Evolutionary conservation across 495 filamentous ascomycete genomes (phyloP).

Genomic region (Talaromyces thailandensis): DNA sequence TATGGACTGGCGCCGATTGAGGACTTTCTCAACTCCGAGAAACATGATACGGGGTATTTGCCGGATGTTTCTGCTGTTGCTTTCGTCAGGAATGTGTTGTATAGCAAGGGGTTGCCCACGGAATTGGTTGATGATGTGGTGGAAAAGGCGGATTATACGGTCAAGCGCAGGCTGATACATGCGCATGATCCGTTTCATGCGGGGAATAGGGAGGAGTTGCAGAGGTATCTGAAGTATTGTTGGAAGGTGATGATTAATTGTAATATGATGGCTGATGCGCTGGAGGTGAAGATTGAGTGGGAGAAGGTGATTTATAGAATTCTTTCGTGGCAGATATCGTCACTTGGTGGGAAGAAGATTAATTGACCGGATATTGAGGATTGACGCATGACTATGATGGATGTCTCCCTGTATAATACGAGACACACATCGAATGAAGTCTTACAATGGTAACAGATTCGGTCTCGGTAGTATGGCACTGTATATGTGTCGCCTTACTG

Average conservation of each 20-base stretch:
- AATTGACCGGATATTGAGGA: neutral
- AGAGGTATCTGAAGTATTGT: neutral
- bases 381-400: neutral
- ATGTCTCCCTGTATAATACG: neutral
- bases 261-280: neutral
- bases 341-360: neutral
- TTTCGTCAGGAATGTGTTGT: neutral
- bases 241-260: neutral
- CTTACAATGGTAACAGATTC: too few relatives aligned
- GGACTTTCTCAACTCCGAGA: constrained; percentile 4
- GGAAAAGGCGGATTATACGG: constrained; percentile 8
- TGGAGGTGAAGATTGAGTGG: neutral
- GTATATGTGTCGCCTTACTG: neutral
- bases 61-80: neutral
- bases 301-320: neutral
- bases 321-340: neutral
- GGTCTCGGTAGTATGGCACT: too few relatives aligned
- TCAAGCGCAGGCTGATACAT: neutral
- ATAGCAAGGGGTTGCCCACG: constrained; percentile 7
- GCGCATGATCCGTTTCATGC: neutral
- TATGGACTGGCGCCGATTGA: constrained; percentile 8
- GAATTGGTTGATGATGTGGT: constrained; percentile 14
- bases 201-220: neutral
- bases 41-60: neutral
- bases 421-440: too few relatives aligned